Conservation (phyloP, 257 asterid species). For the Nicotiana sylvestris region DNA sequence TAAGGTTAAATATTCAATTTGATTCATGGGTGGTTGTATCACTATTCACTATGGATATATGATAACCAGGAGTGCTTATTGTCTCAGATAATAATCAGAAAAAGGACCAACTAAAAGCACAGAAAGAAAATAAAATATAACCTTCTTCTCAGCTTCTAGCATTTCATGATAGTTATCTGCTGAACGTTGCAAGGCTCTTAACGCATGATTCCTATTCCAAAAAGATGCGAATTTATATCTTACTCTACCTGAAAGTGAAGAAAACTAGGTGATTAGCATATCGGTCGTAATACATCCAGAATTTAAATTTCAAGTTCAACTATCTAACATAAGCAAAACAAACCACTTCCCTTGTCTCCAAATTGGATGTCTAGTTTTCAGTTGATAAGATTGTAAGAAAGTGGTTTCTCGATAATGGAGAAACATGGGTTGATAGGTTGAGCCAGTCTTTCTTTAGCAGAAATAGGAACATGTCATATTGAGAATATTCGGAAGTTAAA, state of each 20-base stretch:
- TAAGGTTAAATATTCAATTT: not conserved
- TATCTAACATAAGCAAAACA: not conserved
- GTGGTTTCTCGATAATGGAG: not conserved
- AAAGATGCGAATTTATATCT: slow-evolving; percentile 96
- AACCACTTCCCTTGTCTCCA: not conserved
- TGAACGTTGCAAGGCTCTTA: slow-evolving; percentile 63
- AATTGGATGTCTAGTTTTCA: slow-evolving; percentile 4
- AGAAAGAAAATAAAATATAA: slow-evolving; percentile 21
- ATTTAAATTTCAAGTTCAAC: not conserved
- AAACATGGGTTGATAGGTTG: not conserved
- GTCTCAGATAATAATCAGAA: not conserved
- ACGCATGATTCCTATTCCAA: slow-evolving; percentile 88
- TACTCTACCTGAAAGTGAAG: slow-evolving; percentile 69
- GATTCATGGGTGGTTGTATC: not conserved
- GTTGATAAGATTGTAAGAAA: not conserved
- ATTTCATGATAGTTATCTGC: slow-evolving; percentile 51
- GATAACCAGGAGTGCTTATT: not conserved
- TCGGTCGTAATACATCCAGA: not conserved
- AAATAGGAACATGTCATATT: not conserved
- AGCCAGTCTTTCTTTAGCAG: not conserved
- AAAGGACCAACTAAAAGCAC: not conserved
- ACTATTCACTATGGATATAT: not conserved
- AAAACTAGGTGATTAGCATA: not conserved
- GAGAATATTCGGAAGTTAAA: not conserved
- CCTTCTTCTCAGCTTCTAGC: slow-evolving; percentile 91